These are phyloP conservation scores for Chrysosporium queenslandicum DNA, from an alignment of 2,329 filamentous ascomycete species.

Conservation along the genomic window DNA sequence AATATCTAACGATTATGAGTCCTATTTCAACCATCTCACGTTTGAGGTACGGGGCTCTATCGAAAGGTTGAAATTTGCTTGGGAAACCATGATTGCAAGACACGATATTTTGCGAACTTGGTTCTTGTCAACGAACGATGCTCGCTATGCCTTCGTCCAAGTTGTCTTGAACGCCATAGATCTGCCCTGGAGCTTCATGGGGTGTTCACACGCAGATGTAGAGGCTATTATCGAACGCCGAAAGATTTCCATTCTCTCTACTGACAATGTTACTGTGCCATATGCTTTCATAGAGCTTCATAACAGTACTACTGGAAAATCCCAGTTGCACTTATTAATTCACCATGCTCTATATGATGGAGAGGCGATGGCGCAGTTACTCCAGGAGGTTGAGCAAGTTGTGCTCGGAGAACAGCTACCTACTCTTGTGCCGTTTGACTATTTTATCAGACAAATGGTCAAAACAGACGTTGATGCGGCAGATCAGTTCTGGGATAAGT, in stretches of 20 bases:
- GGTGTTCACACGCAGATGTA: slow-evolving; percentile 29
- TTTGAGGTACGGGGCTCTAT: slow-evolving; percentile 50
- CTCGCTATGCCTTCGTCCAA: slow-evolving; percentile 58
- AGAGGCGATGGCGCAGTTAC: slow-evolving; percentile 59
- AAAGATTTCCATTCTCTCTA: slow-evolving; percentile 23
- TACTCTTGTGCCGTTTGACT: slow-evolving; percentile 46
- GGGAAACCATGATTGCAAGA: slow-evolving; percentile 52
- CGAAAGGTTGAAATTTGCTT: slow-evolving; percentile 47
- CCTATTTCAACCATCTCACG: slow-evolving; percentile 64
- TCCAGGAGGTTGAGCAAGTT: slow-evolving; percentile 58
- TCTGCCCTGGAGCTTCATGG: slow-evolving; percentile 38
- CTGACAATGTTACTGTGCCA: slow-evolving; percentile 22
- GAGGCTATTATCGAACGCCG: slow-evolving; percentile 40
- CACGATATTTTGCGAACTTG: slow-evolving; percentile 71
- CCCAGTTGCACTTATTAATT: slow-evolving; percentile 41
- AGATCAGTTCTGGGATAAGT: slow-evolving; percentile 56
- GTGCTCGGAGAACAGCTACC: slow-evolving; percentile 43
- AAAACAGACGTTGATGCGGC: slow-evolving; percentile 40
- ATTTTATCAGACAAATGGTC: slow-evolving; percentile 54
- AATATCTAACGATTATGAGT: slow-evolving; percentile 33
- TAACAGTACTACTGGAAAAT: slow-evolving; percentile 11
- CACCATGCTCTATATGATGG: slow-evolving; percentile 88
- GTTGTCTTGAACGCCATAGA: slow-evolving; percentile 49
- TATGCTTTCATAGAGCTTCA: slow-evolving; percentile 21
- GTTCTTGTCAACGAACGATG: slow-evolving; percentile 57